Evolutionary conservation across 345 rosid species (phyloP), one percentile per base, ranked within the genome.

Genomic region (Rhizophora mangle): DNA sequence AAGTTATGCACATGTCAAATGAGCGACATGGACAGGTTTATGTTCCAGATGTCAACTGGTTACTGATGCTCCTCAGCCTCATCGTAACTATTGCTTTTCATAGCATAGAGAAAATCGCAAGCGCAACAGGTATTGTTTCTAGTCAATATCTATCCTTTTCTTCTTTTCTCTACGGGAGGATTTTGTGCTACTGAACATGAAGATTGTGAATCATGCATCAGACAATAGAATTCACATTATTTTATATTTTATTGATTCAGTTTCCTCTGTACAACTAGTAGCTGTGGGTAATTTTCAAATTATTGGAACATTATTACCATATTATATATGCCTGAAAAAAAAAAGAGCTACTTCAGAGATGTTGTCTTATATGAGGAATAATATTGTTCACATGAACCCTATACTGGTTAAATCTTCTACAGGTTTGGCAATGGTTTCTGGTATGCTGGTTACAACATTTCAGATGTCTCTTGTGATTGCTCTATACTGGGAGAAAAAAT

Each of bases 361-460:
- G 22, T 19, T 37, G 9, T 6, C 27, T 19, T 1, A 10, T 3
- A 10, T 21, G 11, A 2, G 21, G 20, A 8, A 26, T 27, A 47
- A 16, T 56, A 21, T 52, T 19, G 27, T 30, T 29, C 57, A 6
- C 5, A 26, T 24, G 22, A 43, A 20, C 73, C 27, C 52, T 58
- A 11, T 59, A 7, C 18, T 21, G 43, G 55, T 70, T 68, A 53
- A 21, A 69, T 67, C 30, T 54, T 20, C 6, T 54, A 21, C 85
- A 85, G 93, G 84, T n/a, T 68, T 83, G 79, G 85, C 90, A 5
- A 72, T 88, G 24, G 73, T 80, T 56, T 84, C 71, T 8, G 83
- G 86, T 39, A 86, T 86, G 88, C 62, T 86, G 57, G 88, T 86
- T 18, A 86, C 93, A 10, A 88, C 90, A 8, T 88, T 80, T 67